Evolutionary conservation across 1,284 basidiomycete species (phyloP).

Genomic region (Tilletia indica): DNA sequence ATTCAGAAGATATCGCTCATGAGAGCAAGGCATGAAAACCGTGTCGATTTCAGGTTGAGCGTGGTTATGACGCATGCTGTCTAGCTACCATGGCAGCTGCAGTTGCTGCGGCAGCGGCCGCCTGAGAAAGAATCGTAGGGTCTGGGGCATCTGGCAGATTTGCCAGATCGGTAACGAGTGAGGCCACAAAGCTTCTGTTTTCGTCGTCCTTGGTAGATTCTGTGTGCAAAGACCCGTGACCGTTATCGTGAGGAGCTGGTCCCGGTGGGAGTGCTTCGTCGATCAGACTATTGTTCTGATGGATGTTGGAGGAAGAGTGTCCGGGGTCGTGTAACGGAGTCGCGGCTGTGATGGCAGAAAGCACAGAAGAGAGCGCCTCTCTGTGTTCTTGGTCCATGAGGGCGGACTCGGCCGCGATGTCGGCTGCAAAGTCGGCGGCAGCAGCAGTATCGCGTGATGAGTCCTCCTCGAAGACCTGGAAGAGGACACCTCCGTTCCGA

Average conservation of each 20-base stretch:
- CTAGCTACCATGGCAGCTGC: background rate
- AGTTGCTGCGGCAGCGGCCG: background rate
- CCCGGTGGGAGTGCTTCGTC: too few species aligned
- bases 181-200: too few species aligned
- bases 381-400: conserved; percentile 7
- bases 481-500: background rate
- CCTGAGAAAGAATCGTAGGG: background rate
- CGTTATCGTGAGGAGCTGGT: too few species aligned
- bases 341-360: conserved; percentile 13
- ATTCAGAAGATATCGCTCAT: too few species aligned
- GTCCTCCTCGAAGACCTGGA: conserved; percentile 7
- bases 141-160: conserved; percentile 2
- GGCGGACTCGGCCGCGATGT: background rate
- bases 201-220: too few species aligned
- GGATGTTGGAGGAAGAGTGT: too few species aligned
- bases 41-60: too few species aligned
- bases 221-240: too few species aligned
- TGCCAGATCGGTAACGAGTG: background rate
- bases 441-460: background rate
- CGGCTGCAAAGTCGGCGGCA: background rate
- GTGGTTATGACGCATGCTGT: background rate
- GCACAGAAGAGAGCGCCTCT: background rate
- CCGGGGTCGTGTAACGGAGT: background rate
- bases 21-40: too few species aligned
- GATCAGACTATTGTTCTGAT: too few species aligned